Base-by-base conservation (phyloP, 1,284 basidiomycete species). In the Tremellales sp. region DNA sequence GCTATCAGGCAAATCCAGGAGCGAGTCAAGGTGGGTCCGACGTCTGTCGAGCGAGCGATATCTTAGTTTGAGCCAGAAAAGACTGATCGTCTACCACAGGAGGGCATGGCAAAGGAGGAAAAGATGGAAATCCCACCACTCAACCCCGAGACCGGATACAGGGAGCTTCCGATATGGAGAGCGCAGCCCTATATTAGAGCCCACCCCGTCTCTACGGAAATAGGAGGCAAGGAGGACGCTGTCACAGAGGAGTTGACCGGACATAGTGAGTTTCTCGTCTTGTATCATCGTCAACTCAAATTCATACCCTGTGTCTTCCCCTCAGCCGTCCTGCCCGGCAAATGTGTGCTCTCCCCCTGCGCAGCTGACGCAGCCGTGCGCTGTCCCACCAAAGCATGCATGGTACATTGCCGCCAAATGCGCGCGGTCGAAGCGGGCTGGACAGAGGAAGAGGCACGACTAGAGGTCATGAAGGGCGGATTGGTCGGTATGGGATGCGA, bases 171-270 rank as follows among this genome's bases (percentile, higher is more conserved):
- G 0, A 81, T 85, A 57, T 93, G 87, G 86, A 75, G 87, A 10
- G 81, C 83, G 8, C 91, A 95, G 68, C 90, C 91, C 1, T 89
- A 90, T 64, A 83, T 89, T 64, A 77, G 87, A 16, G 79, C 82
- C 3, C 48, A 60, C 26, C 66, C 70, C 19, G 45, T 62, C 7
- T 55, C 56, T 1, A 50, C 61, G 35, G 60, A 63, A 33, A 51
- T 60, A 21, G 56, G 50, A 2, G 58, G 48, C 13, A 28, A 50
- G 19, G 51, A 48, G 38, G 51, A 56, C 41, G 43, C 57, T 25
- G 53, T 50, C 3, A 31, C 32, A 14, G 19, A 34, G 33, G 57
- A 29, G 50, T 51, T 33, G 45, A 54, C 27, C 27, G 48, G 9
- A 14, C 44, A 7, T 25, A 22, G 21, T 34, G 26, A 8, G n/a